Conservation (phyloP, 1,284 basidiomycete genomes). For the Wolfiporia cocos region DNA sequence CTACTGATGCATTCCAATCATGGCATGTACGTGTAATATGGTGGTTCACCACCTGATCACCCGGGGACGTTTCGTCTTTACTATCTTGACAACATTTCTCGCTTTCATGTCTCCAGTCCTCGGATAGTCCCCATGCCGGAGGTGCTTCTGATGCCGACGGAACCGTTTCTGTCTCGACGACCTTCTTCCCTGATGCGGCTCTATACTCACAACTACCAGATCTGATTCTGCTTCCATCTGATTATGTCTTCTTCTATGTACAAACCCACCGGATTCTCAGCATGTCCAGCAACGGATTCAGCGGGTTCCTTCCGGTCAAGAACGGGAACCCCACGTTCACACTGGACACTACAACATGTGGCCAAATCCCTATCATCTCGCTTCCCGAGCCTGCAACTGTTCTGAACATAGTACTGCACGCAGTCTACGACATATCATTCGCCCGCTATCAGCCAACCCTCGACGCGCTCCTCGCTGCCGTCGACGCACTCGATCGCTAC, state of each 20-base stretch:
- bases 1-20: too few relatives aligned
- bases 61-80: too few relatives aligned
- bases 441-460: slow-evolving; percentile 28
- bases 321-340: neutral
- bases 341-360: slow-evolving; percentile 5
- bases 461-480: slow-evolving; percentile 25
- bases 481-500: slow-evolving; percentile 27
- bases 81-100: too few relatives aligned
- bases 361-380: slow-evolving; percentile 21
- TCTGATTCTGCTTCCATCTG: slow-evolving; percentile 58
- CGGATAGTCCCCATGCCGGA: too few relatives aligned
- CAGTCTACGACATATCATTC: slow-evolving; percentile 29
- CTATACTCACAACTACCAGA: slow-evolving; percentile 50
- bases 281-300: slow-evolving; percentile 33
- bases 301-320: slow-evolving; percentile 24
- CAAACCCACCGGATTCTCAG: slow-evolving; percentile 29
- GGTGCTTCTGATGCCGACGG: too few relatives aligned
- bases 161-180: slow-evolving; percentile 75
- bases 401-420: slow-evolving; percentile 32
- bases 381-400: slow-evolving; percentile 27
- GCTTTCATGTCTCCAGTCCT: too few relatives aligned
- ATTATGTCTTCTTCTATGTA: slow-evolving; percentile 63
- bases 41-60: too few relatives aligned
- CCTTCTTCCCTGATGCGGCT: slow-evolving; percentile 66
- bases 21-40: too few relatives aligned